Percentiles rank a stretch among this genome's conserved stretches.
These are phyloP conservation scores for Cryphonectria carpinicola DNA, from an alignment of 2,329 filamentous ascomycete genomes.

Conservation along the genomic window DNA sequence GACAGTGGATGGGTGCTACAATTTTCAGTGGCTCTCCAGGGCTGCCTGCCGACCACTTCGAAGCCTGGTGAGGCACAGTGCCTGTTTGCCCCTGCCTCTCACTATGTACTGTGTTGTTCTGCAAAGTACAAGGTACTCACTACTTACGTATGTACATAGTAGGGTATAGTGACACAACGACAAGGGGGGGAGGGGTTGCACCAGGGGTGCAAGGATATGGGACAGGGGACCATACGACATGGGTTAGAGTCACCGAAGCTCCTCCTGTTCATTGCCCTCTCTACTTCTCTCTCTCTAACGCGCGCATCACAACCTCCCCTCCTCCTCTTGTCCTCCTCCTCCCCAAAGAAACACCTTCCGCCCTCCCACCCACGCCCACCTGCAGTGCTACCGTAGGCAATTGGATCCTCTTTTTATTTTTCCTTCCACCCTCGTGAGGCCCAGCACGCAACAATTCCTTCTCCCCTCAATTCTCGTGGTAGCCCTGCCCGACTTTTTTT, in stretches of 20 bases:
- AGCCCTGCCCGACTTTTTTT: slow-evolving; percentile 22
- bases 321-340: slow-evolving; percentile 10
- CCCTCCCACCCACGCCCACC: slow-evolving; percentile 21
- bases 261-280: background rate
- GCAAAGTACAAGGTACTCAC: background rate
- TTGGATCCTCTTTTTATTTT: background rate
- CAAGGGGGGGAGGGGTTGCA: background rate
- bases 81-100: background rate
- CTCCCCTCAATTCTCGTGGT: slow-evolving; percentile 21
- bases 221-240: background rate
- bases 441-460: slow-evolving; percentile 20
- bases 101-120: background rate
- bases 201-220: background rate
- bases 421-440: slow-evolving; percentile 19
- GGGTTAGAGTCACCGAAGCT: background rate
- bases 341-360: slow-evolving; percentile 18
- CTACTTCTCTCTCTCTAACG: slow-evolving; percentile 6
- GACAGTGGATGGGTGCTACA: background rate
- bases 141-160: background rate
- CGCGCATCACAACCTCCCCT: background rate
- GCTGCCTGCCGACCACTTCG: background rate
- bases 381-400: slow-evolving; percentile 4
- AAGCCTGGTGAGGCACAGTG: background rate
- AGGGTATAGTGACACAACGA: background rate
- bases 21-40: background rate